Evolutionary conservation across 306 rosid species (phyloP).

Genomic region (Adenanthera pavonina): DNA sequence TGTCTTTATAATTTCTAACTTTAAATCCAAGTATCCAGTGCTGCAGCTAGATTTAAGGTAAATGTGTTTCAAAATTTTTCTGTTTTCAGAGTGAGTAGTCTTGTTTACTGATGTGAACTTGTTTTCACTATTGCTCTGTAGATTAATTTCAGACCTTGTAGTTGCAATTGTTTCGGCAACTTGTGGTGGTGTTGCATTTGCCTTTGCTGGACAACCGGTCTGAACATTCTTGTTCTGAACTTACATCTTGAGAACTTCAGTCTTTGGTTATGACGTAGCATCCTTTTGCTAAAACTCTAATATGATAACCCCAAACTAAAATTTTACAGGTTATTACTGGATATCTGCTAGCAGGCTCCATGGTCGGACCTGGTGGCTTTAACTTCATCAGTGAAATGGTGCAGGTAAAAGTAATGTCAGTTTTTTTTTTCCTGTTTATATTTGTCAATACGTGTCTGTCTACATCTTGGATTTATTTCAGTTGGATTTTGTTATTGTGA

Average conservation of each 20-base stretch:
- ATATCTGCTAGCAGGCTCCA: conserved; percentile 93
- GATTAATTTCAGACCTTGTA: conserved; percentile 92
- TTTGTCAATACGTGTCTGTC: background rate
- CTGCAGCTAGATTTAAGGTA: conserved; percentile 92
- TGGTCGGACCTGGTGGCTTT: conserved; percentile 96
- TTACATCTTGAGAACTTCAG: conserved; percentile 30
- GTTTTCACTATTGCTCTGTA: conserved; percentile 46
- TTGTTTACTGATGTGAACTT: conserved; percentile 36
- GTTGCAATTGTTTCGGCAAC: conserved; percentile 98
- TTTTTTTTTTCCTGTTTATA: background rate
- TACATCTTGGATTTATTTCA: background rate
- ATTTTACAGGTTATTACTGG: conserved; percentile 85
- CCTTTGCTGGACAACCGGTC: conserved; percentile 99
- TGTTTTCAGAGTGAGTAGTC: conserved; percentile 21
- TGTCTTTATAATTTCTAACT: conserved; percentile 88
- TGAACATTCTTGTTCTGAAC: conserved; percentile 47
- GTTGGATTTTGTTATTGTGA: background rate
- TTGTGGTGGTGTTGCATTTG: conserved; percentile 96
- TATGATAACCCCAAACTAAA: conserved; percentile 33
- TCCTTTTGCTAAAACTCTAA: conserved; percentile 26
- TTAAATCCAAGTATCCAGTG: conserved; percentile 91
- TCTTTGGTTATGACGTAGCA: conserved; percentile 19
- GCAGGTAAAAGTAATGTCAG: conserved; percentile 57
- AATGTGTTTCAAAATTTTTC: conserved; percentile 18
- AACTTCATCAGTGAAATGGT: conserved; percentile 98